phyloP scores from a whole-genome alignment of 352 stramenopile genomes.

The Peronospora belbahrii region DNA sequence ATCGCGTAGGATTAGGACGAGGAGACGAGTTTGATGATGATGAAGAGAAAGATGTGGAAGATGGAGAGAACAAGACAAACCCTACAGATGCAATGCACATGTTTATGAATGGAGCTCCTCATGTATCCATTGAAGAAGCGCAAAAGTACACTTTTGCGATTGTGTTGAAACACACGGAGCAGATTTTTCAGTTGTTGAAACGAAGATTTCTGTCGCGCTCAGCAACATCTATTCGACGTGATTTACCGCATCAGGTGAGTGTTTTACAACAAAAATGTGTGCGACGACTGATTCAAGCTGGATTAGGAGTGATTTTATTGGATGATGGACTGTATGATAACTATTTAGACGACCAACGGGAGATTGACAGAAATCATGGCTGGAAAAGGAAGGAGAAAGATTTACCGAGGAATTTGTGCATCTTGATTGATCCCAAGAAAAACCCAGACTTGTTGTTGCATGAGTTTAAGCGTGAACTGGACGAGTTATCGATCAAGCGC shows the following conservation, averaged over 20 bases:
- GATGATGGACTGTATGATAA: slow-evolving; percentile 64
- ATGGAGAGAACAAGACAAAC: slow-evolving; percentile 6
- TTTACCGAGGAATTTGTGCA: slow-evolving; percentile 58
- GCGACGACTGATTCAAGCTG: slow-evolving; percentile 69
- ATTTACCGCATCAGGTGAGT: slow-evolving; percentile 62
- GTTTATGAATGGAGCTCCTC: slow-evolving; percentile 34
- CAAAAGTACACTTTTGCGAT: slow-evolving; percentile 87
- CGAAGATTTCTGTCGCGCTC: slow-evolving; percentile 66
- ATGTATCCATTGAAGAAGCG: slow-evolving; percentile 78
- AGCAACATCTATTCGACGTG: slow-evolving; percentile 51
- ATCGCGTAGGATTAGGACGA: background rate
- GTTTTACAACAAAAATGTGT: slow-evolving; percentile 78
- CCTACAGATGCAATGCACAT: slow-evolving; percentile 22
- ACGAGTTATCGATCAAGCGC: slow-evolving; percentile 78
- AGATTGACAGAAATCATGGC: slow-evolving; percentile 5
- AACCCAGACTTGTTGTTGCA: slow-evolving; percentile 72
- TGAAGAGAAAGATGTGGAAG: slow-evolving; percentile 15
- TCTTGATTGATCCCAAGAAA: slow-evolving; percentile 80
- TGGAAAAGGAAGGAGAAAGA: slow-evolving; percentile 42
- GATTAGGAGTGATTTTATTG: slow-evolving; percentile 58
- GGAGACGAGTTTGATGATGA: slow-evolving; percentile 9
- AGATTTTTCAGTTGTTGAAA: slow-evolving; percentile 62
- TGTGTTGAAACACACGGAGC: slow-evolving; percentile 73
- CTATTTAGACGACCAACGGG: slow-evolving; percentile 25
- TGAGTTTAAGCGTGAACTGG: slow-evolving; percentile 85